Conservation (phyloP, 805 yeast genomes). For the Schwanniomyces pseudopolymorphus region DNA sequence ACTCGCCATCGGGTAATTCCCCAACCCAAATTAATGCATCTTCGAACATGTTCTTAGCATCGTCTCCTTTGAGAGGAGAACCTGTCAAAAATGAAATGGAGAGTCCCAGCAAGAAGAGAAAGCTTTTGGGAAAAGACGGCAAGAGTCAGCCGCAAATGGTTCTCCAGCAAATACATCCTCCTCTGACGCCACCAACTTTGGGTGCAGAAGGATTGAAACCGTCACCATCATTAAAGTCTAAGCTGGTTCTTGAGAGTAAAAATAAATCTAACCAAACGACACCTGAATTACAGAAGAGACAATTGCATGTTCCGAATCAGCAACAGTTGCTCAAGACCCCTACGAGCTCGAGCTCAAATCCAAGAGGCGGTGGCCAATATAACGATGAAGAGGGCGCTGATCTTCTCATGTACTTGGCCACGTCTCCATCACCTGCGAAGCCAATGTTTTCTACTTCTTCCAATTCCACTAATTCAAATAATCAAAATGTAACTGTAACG, state of each 20-base stretch:
- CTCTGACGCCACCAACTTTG: conserved; percentile 25
- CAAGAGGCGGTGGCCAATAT: conserved; percentile 20
- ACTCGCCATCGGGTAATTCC: conserved; percentile 38
- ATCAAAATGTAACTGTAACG: conserved; percentile 6
- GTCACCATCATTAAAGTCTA: conserved; percentile 24
- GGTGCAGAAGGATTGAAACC: conserved; percentile 22
- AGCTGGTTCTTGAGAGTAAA: neutral
- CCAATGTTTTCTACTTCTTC: conserved; percentile 35
- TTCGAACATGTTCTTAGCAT: conserved; percentile 32
- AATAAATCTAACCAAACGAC: conserved; percentile 21
- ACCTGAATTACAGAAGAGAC: conserved; percentile 27
- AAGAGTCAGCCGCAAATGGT: conserved; percentile 24
- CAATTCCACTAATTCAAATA: conserved; percentile 10
- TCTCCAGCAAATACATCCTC: conserved; percentile 27
- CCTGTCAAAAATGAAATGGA: conserved; percentile 14
- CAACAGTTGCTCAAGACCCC: conserved; percentile 32
- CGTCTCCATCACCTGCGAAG: conserved; percentile 72
- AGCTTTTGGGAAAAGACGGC: conserved; percentile 8
- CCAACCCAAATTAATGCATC: conserved; percentile 41
- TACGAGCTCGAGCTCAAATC: conserved; percentile 24
- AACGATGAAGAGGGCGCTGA: conserved; percentile 74
- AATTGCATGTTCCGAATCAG: conserved; percentile 11
- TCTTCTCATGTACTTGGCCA: conserved; percentile 74
- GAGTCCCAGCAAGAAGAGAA: conserved; percentile 33
- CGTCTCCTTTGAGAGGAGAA: conserved; percentile 32